phyloP scores from a whole-genome alignment of 2,329 filamentous ascomycete species.

The Claviceps paspali region DNA sequence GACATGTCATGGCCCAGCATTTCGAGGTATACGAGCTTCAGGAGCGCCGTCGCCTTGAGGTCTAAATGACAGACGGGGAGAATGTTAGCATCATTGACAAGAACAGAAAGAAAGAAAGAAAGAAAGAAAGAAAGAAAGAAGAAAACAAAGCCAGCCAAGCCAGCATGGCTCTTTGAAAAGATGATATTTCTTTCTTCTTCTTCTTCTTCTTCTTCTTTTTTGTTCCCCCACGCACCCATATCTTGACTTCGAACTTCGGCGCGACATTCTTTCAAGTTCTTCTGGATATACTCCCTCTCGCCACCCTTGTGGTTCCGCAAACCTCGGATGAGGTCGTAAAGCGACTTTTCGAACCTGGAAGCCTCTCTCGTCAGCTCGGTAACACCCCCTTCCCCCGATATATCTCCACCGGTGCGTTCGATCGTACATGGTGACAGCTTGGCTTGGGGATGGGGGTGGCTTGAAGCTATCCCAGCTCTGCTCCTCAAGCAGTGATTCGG shows the following conservation, averaged over 20 bases:
- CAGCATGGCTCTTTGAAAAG: no score
- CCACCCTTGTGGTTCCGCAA: conserved; percentile 89
- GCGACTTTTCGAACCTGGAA: conserved; percentile 91
- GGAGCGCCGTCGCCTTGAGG: conserved; percentile 84
- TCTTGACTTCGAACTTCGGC: conserved; percentile 84
- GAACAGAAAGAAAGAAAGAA: neutral
- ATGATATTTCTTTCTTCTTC: no score
- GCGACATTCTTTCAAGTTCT: conserved; percentile 88
- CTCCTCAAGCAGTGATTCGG: conserved; percentile 7
- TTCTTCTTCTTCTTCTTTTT: no score
- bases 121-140: no score
- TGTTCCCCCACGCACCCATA: conserved; percentile 57
- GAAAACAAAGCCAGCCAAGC: no score
- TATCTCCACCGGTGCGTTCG: no score
- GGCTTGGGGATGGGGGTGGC: no score
- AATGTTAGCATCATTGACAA: no score
- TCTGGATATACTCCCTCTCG: conserved; percentile 89
- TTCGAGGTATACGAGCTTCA: conserved; percentile 94
- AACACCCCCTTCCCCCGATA: no score
- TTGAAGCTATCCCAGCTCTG: no score
- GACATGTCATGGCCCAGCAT: conserved; percentile 99
- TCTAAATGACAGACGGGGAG: no score
- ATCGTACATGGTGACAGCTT: conserved; percentile 2
- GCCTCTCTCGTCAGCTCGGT: neutral
- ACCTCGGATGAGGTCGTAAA: conserved; percentile 96